A percentile compares a stretch with the other conserved stretches of the same genome.
Conservation (phyloP, 129 eudicot species). For the Smallanthus sonchifolius region DNA sequence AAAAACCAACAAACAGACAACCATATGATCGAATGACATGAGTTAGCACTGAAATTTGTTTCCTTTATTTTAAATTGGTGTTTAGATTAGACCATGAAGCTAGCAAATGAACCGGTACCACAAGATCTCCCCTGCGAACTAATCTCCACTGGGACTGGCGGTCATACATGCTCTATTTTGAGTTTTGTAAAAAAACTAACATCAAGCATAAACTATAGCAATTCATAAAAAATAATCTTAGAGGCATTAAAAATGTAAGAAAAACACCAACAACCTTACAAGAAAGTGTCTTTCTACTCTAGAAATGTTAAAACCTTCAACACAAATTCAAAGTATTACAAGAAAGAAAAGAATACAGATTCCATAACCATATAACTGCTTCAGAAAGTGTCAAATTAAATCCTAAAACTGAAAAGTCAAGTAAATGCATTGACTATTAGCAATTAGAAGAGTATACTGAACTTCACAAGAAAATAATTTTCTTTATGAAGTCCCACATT, state of each 20-base stretch:
- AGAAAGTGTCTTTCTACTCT: background rate
- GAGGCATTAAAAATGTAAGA: background rate
- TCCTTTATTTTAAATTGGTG: background rate
- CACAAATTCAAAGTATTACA: background rate
- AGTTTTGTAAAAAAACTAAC: background rate
- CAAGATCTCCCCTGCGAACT: conserved; percentile 8
- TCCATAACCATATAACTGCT: background rate
- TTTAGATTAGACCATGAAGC: background rate
- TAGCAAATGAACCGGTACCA: background rate
- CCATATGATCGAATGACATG: background rate
- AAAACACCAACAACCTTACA: background rate
- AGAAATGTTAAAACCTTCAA: background rate
- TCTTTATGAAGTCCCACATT: background rate
- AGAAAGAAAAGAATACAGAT: background rate
- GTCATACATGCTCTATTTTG: background rate
- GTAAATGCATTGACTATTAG: background rate
- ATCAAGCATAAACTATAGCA: background rate
- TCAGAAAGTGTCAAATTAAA: background rate
- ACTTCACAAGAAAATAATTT: background rate
- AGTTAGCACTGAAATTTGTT: background rate
- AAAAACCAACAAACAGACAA: background rate
- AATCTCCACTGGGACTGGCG: background rate
- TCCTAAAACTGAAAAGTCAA: background rate
- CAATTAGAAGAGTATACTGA: background rate
- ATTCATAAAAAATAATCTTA: background rate